Base-by-base conservation (phyloP, 2,329 filamentous ascomycete genomes). In the Elsinoe perseae region DNA sequence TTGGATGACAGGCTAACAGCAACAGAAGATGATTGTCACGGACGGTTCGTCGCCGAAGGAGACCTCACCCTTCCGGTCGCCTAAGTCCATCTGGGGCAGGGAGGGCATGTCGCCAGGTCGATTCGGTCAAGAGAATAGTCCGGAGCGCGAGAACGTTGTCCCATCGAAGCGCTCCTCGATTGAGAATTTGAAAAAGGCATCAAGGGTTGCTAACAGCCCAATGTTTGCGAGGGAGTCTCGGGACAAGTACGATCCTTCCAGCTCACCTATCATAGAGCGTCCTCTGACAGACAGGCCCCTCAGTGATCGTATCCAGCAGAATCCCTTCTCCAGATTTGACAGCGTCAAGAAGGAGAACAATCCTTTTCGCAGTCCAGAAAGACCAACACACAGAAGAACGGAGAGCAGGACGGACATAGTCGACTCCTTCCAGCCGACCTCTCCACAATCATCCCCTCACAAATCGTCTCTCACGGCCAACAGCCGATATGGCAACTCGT, bases 191-290 rank as follows among this genome's bases (percentile, higher is more conserved):
- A 95, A 96, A 75, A 89, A 86, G 69, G 91, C 90, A 28, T 95
- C 92, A 56, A 87, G 93, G 59, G 93, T 98, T 66, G 95, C 92
- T 79, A 97, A 95, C 76, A 96, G 92, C 80, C 95, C 86, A 74
- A 96, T 97, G 79, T 89, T 95, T 69, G 90, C 89, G 40, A 86
- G 91, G 56, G 91, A 96, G 73, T 86, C 90, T 68, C 91, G 91
- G 73, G 83, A 90, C 70, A 87, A 95, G 75, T 96, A 96, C 76
- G 89, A 96, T 70, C 89, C 91, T 25, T 80, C 85, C 56, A 82
- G 83, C 62, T 73, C 90, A 56, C 86, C 87, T 44, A 78, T 87
- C 58, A 80, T 95, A 59, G 89, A 97, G 73, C 83, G 90, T 61
- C 89, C 91, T 34, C 78, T 95, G 62, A 83, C 87, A 67, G 85